Percentiles rank a stretch among this genome's conserved stretches.
Conservation (phyloP, 169 alveolate species). For the Perkinsus marinus region DNA sequence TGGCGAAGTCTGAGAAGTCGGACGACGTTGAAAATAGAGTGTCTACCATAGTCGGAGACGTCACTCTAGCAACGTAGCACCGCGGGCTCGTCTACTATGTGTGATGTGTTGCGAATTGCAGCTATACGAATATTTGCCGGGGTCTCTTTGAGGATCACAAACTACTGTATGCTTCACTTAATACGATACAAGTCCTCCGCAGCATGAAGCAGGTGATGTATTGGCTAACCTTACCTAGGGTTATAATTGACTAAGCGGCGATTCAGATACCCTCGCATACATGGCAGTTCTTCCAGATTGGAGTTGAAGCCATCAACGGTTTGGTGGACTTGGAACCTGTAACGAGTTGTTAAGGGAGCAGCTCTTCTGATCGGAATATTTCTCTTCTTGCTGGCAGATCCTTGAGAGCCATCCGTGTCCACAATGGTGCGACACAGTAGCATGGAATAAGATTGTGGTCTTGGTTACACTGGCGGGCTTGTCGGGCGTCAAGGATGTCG, state of each 20-base stretch:
- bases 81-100: background rate
- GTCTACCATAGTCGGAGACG: constrained; percentile 55
- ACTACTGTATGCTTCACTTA: constrained; percentile 47
- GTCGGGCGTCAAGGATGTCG: constrained; percentile 3
- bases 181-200: constrained; percentile 4
- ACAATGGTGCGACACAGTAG: background rate
- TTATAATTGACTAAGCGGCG: background rate
- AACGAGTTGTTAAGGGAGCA: background rate
- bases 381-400: background rate
- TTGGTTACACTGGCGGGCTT: constrained; percentile 9
- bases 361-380: background rate
- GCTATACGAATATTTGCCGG: constrained; percentile 52
- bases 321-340: background rate
- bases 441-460: constrained; percentile 11
- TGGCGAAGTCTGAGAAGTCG: constrained; percentile 51
- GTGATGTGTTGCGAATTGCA: background rate
- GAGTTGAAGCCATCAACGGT: background rate
- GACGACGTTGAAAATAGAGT: constrained; percentile 56
- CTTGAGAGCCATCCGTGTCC: background rate
- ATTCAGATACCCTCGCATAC: background rate
- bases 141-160: constrained; percentile 73
- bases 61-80: constrained; percentile 54
- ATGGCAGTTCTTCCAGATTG: background rate
- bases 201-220: background rate
- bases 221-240: background rate